Evolutionary conservation across 345 rosid genomes (phyloP).

Genomic region (Trapa incisa): DNA sequence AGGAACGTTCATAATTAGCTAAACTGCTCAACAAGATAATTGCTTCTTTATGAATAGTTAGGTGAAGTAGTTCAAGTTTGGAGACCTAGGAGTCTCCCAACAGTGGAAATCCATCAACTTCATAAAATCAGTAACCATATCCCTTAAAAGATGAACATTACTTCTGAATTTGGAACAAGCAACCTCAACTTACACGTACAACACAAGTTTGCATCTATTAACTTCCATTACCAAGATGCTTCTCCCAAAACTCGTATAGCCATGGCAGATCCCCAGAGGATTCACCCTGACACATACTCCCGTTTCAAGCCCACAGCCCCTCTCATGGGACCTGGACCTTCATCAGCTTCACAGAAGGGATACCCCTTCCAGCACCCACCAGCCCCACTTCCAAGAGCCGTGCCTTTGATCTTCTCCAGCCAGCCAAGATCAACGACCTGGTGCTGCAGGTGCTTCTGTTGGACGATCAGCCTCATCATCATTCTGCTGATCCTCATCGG

Average conservation of each 20-base stretch:
- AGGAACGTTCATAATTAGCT: constrained; percentile 18
- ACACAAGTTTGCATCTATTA: background rate
- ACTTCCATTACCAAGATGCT: background rate
- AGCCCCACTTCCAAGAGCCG: constrained; percentile 5
- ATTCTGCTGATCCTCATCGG: constrained; percentile 30
- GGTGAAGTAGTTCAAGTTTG: constrained; percentile 45
- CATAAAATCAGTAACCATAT: background rate
- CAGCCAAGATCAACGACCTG: constrained; percentile 23
- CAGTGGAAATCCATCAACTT: background rate
- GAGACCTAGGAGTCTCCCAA: background rate
- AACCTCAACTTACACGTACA: background rate
- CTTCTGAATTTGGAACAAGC: constrained; percentile 1
- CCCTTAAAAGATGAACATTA: background rate
- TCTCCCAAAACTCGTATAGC: background rate
- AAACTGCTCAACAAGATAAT: constrained; percentile 27
- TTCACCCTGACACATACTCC: constrained; percentile 31
- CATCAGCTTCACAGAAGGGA: constrained; percentile 14
- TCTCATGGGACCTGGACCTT: constrained; percentile 9
- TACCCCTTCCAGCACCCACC: constrained; percentile 10
- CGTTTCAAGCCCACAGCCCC: constrained; percentile 15
- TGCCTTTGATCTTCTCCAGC: constrained; percentile 13
- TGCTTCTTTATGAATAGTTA: constrained; percentile 13
- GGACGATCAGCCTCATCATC: constrained; percentile 39
- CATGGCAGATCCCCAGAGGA: constrained; percentile 35
- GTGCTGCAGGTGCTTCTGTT: constrained; percentile 55